Evolutionary conservation across 768 basidiomycete species (phyloP).

Genomic region (Boletus huronensis): DNA sequence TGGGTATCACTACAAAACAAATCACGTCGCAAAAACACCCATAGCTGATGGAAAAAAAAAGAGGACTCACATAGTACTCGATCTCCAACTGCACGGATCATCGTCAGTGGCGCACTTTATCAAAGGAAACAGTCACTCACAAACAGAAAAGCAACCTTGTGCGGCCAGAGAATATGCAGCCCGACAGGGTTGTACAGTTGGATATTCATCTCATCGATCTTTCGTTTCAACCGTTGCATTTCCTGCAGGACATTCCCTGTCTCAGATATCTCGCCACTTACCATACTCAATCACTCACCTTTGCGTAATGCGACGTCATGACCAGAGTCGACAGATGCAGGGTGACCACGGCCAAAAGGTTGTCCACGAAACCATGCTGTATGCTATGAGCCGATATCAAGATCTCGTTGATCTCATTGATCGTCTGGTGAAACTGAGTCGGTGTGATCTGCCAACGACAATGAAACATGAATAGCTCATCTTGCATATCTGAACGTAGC

Average conservation of each 20-base stretch:
- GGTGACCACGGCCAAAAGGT: constrained; percentile 71
- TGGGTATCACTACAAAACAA: constrained; percentile 20
- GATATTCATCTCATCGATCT: constrained; percentile 67
- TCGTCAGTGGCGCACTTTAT: background rate
- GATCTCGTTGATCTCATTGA: constrained; percentile 86
- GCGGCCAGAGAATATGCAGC: constrained; percentile 83
- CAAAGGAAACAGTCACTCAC: constrained; percentile 50
- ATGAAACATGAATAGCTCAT: background rate
- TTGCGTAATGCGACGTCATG: constrained; percentile 73
- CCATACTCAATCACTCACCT: constrained; percentile 42
- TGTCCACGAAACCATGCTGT: constrained; percentile 69
- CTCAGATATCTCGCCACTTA: constrained; percentile 6
- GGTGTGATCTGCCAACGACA: constrained; percentile 68
- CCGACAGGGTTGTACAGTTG: constrained; percentile 82
- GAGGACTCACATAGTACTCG: constrained; percentile 80
- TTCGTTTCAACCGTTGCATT: constrained; percentile 60
- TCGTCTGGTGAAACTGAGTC: constrained; percentile 83
- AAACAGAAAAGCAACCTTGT: constrained; percentile 83
- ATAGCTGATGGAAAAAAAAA: background rate
- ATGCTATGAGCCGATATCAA: constrained; percentile 86
- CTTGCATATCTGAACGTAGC: background rate
- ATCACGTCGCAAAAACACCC: background rate
- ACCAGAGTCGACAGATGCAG: constrained; percentile 78
- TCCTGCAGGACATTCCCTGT: constrained; percentile 48
- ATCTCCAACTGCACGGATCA: constrained; percentile 72